Evolutionary conservation across 306 rosid genomes (phyloP).

Genomic region (Lithocarpus polystachyus): DNA sequence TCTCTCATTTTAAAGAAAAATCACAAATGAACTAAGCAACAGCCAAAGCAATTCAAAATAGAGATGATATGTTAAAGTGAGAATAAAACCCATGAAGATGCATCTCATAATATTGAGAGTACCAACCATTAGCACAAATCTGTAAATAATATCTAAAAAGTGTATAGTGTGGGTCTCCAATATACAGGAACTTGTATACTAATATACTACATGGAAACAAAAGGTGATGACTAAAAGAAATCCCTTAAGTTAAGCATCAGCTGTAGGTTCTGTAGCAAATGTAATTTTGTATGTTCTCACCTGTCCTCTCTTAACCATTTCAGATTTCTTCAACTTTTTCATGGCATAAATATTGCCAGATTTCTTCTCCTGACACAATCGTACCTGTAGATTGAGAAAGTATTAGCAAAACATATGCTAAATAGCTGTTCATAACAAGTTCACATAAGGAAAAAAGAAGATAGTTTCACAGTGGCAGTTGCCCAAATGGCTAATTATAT

Average conservation of each 20-base stretch:
- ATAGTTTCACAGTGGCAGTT: not conserved
- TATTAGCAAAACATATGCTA: slow-evolving; percentile 26
- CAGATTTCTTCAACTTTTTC: slow-evolving; percentile 98
- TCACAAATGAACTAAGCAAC: not conserved
- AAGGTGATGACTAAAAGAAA: not conserved
- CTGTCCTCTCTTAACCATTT: slow-evolving; percentile 98
- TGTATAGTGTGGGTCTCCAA: slow-evolving; percentile 15
- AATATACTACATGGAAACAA: not conserved
- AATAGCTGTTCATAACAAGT: slow-evolving; percentile 15
- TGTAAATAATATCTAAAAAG: slow-evolving; percentile 11
- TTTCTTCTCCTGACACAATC: slow-evolving; percentile 98
- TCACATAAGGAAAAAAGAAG: not conserved
- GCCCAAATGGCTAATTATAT: slow-evolving; percentile 17
- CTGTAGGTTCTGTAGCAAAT: not conserved
- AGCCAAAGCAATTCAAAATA: not conserved
- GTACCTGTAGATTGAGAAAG: slow-evolving; percentile 59
- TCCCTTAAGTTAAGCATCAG: not conserved
- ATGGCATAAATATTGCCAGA: slow-evolving; percentile 96
- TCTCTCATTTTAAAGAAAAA: not conserved
- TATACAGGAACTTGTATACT: not conserved
- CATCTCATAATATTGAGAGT: not conserved
- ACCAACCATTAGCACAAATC: not conserved
- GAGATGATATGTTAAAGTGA: not conserved
- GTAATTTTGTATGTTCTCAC: slow-evolving; percentile 39
- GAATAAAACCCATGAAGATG: not conserved